A percentile compares a stretch with the other conserved stretches of the same genome.
phyloP scores from a whole-genome alignment of 2,329 filamentous ascomycete genomes.

The Coniella vitis region DNA sequence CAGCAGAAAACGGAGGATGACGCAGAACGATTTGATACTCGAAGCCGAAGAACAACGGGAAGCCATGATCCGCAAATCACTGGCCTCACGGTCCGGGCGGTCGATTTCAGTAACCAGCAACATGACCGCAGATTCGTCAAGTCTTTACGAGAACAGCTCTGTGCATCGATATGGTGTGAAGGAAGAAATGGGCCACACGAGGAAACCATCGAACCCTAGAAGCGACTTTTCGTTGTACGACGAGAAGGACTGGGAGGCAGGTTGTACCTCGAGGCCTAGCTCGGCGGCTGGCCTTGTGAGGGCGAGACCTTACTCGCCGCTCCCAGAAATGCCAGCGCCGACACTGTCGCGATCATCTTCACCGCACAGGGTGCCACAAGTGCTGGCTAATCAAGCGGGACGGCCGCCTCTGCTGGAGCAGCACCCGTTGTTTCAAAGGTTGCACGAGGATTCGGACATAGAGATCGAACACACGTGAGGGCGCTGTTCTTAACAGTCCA shows the following conservation, averaged over 20 bases:
- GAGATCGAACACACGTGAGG: not conserved
- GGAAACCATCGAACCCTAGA: conserved; percentile 19
- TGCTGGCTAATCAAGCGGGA: not conserved
- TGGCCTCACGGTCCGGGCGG: conserved; percentile 24
- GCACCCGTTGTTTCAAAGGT: conserved; percentile 4
- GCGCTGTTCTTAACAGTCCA: not conserved
- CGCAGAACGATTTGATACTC: conserved; percentile 19
- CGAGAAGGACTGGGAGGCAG: conserved; percentile 6
- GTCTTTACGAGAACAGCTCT: conserved; percentile 8
- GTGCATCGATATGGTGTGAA: conserved; percentile 19
- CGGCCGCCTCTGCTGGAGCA: conserved; percentile 8
- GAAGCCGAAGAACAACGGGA: conserved; percentile 32
- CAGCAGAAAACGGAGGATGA: conserved; percentile 22
- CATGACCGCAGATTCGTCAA: conserved; percentile 1
- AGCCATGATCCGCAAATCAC: conserved; percentile 38
- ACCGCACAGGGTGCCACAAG: conserved; percentile 3
- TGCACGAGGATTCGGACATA: not conserved
- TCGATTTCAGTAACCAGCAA: conserved; percentile 10
- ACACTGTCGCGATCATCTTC: conserved; percentile 9
- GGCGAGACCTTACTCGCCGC: not conserved
- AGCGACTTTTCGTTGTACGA: not conserved
- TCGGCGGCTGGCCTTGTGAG: not conserved
- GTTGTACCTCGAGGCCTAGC: conserved; percentile 9
- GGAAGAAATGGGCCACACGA: conserved; percentile 33
- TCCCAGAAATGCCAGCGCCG: conserved; percentile 7